Evolutionary conservation across 2,329 filamentous ascomycete genomes (phyloP).

Genomic region (Neoarthrinium moseri): DNA sequence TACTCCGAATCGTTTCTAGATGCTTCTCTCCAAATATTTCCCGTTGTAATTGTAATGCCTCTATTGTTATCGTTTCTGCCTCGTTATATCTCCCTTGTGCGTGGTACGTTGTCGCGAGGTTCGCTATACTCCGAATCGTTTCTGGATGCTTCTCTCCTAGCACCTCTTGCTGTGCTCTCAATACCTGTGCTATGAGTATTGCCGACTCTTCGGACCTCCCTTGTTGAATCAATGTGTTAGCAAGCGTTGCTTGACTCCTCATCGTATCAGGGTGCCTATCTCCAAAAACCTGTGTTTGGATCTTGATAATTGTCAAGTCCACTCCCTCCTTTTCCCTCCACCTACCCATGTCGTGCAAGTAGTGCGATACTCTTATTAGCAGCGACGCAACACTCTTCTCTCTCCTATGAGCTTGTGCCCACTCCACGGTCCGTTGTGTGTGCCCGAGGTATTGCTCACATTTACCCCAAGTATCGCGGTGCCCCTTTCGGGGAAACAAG

Average conservation of each 20-base stretch:
- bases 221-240: too few relatives aligned
- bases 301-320: constrained; percentile 12
- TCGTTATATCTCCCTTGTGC: too few relatives aligned
- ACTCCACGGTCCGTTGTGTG: constrained; percentile 21
- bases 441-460: constrained; percentile 28
- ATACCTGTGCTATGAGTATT: too few relatives aligned
- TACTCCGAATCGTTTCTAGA: too few relatives aligned
- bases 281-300: constrained; percentile 17
- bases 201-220: too few relatives aligned
- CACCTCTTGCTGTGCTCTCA: too few relatives aligned
- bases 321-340: constrained; percentile 24
- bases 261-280: constrained; percentile 23
- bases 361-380: constrained; percentile 16
- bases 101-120: too few relatives aligned
- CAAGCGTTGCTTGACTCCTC: constrained; percentile 19
- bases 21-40: too few relatives aligned
- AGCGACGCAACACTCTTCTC: constrained; percentile 12
- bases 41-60: too few relatives aligned
- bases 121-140: constrained; percentile 19
- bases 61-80: too few relatives aligned
- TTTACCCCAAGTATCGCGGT: constrained; percentile 19
- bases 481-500: too few relatives aligned
- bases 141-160: constrained; percentile 22
- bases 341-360: constrained; percentile 20
- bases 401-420: constrained; percentile 19